Conservation (phyloP, 768 basidiomycete genomes). For the Scleroderma citrinum region DNA sequence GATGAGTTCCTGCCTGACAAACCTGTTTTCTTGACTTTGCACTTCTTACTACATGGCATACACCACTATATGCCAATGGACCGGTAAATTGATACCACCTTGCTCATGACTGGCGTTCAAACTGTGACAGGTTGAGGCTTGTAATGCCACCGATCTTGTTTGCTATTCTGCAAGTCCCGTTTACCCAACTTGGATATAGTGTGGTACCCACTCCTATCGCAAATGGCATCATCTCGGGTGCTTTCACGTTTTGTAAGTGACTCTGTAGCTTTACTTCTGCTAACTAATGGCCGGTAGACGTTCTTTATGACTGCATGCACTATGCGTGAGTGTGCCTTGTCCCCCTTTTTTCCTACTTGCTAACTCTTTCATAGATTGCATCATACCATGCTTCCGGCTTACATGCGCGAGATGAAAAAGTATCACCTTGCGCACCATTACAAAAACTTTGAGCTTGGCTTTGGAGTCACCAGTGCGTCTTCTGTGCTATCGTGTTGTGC, state of each 20-base stretch:
- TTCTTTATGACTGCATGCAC: slow-evolving; percentile 87
- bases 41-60: slow-evolving; percentile 91
- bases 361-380: slow-evolving; percentile 49
- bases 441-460: slow-evolving; percentile 97
- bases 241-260: slow-evolving; percentile 63
- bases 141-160: slow-evolving; percentile 97
- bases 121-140: slow-evolving; percentile 60
- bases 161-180: slow-evolving; percentile 67
- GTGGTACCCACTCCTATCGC: slow-evolving; percentile 82
- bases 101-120: slow-evolving; percentile 2
- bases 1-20: slow-evolving; percentile 83
- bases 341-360: neutral
- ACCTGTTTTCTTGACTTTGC: slow-evolving; percentile 71
- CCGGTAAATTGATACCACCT: slow-evolving; percentile 40
- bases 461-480: slow-evolving; percentile 84
- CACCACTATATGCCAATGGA: slow-evolving; percentile 99
- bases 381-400: slow-evolving; percentile 79
- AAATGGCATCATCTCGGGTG: slow-evolving; percentile 87
- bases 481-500: neutral
- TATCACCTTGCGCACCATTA: slow-evolving; percentile 98
- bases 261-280: neutral
- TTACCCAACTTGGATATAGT: slow-evolving; percentile 76
- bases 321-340: slow-evolving; percentile 58
- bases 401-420: slow-evolving; percentile 90
- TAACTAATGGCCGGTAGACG: slow-evolving; percentile 40